phyloP scores from a whole-genome alignment of 768 basidiomycete genomes.

The Suillus plorans region DNA sequence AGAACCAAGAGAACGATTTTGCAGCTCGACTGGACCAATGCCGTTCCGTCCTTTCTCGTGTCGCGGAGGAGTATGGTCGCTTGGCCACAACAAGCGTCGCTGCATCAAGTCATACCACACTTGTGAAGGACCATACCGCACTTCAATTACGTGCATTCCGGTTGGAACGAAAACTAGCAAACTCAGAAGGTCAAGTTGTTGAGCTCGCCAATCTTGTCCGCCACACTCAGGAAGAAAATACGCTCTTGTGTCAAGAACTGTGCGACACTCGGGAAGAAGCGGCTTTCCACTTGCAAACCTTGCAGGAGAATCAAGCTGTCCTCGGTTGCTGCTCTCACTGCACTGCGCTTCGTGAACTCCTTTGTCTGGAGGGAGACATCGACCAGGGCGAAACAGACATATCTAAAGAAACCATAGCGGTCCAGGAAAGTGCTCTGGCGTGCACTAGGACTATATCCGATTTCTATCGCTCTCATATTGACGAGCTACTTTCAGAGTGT shows the following conservation, averaged over 20 bases:
- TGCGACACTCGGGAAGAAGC: conserved; percentile 19
- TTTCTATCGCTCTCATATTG: conserved; percentile 38
- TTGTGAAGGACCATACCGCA: conserved; percentile 40
- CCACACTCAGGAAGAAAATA: conserved; percentile 52
- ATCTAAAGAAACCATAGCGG: conserved; percentile 13
- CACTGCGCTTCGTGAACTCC: conserved; percentile 6
- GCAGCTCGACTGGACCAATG: conserved; percentile 52
- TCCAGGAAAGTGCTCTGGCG: conserved; percentile 11
- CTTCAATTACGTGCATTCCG: conserved; percentile 47
- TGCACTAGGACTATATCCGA: conserved; percentile 25
- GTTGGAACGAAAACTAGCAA: conserved; percentile 67
- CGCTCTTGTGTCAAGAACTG: conserved; percentile 33
- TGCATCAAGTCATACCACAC: conserved; percentile 31
- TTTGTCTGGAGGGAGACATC: conserved; percentile 20
- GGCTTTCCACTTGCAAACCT: conserved; percentile 12
- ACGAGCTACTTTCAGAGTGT: conserved; percentile 30
- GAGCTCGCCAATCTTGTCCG: conserved; percentile 66
- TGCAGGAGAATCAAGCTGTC: conserved; percentile 10
- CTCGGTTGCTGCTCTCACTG: not conserved
- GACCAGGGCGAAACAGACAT: conserved; percentile 12
- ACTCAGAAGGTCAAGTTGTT: conserved; percentile 63
- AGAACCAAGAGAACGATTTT: conserved; percentile 44
- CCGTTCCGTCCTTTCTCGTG: conserved; percentile 42
- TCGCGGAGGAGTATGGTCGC: conserved; percentile 55
- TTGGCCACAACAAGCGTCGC: conserved; percentile 47